A percentile compares a stretch with the other conserved stretches of the same genome.
Evolutionary conservation across 352 stramenopile genomes (phyloP).

Genomic region (Phytophthora pisi): DNA sequence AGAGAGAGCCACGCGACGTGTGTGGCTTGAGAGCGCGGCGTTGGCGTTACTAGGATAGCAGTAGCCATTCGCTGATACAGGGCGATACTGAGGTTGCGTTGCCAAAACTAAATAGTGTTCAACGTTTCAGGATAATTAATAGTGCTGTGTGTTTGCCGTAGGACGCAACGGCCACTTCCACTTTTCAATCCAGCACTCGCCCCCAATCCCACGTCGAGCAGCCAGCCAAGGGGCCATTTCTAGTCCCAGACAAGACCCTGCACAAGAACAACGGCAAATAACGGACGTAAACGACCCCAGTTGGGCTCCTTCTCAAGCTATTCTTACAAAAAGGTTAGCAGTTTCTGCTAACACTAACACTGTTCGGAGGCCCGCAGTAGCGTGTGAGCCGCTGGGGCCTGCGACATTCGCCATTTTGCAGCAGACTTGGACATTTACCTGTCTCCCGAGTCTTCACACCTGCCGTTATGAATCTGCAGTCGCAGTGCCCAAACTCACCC

Average conservation of each 20-base stretch:
- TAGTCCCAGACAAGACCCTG: constrained; percentile 2
- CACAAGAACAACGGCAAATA: constrained; percentile 26
- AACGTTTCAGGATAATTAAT: constrained; percentile 27
- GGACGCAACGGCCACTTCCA: constrained; percentile 5
- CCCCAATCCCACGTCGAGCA: not conserved
- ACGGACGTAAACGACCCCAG: constrained; percentile 27
- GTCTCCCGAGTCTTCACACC: constrained; percentile 1
- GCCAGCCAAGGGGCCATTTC: constrained; percentile 1
- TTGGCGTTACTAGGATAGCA: constrained; percentile 5
- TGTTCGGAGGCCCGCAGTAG: constrained; percentile 8
- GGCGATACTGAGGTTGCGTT: not conserved
- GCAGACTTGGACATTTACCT: constrained; percentile 8
- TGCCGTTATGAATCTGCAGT: constrained; percentile 17
- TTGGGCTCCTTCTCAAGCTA: constrained; percentile 21
- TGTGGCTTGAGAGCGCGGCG: not conserved
- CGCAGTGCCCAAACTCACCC: not conserved
- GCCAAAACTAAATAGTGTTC: constrained; percentile 1
- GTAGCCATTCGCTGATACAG: constrained; percentile 16
- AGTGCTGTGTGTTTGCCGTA: constrained; percentile 1
- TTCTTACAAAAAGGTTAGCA: constrained; percentile 23
- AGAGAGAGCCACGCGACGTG: not conserved
- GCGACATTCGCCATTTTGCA: constrained; percentile 32
- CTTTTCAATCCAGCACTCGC: constrained; percentile 7
- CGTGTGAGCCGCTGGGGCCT: constrained; percentile 2
- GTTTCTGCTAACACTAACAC: constrained; percentile 5